Evolutionary conservation across 2,329 filamentous ascomycete genomes (phyloP), one percentile per base, ranked within the genome.

Genomic region (Exophiala xenobiotica): DNA sequence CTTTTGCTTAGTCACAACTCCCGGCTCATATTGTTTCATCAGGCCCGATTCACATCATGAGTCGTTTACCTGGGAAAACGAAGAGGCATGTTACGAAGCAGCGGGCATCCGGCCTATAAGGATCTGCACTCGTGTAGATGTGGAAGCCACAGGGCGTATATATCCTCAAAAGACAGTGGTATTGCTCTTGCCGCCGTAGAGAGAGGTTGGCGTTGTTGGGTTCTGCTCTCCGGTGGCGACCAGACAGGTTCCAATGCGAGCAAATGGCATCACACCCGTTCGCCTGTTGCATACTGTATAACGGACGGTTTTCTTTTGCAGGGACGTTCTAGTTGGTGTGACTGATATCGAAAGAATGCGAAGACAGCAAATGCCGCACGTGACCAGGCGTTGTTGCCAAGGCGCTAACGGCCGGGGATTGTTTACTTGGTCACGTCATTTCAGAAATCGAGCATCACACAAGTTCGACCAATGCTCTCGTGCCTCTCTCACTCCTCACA

Each of bases 151-250:
- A 78, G 65, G 6, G 75, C 67, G 45, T 72, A 74, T 6, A 75
- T 62, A 31, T 77, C 74, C 46, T 78, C 76, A 20, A 64, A n/a
- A 68, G 14, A 56, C 57, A 7, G 63, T 52, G 8, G 65, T 58
- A 11, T 63, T 70, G 50, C 74, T 65, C 23, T 65, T 66, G 6
- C 77, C 77, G 14, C 77, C 77, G 49, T 78, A 79, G 42, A 79
- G 65, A 73, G 33, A 79, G 74, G 46, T 77, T 77, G 45, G 76
- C 70, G 47, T 69, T 74, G 1, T 72, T 74, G 39, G 70, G 49
- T 78, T 76, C 2, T 67, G 65, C 1, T 74, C 69, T 22, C 72
- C 68, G 11, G 64, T 68, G 1, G 68, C 47, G 0, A 72, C 65
- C 3, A 72, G 55, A 56, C 75, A 78, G n/a, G n/a, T n/a, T n/a